Percentiles rank a stretch among this genome's conserved stretches.
Evolutionary conservation across 2,329 filamentous ascomycete species (phyloP).

Genomic region (Fusarium sp.): DNA sequence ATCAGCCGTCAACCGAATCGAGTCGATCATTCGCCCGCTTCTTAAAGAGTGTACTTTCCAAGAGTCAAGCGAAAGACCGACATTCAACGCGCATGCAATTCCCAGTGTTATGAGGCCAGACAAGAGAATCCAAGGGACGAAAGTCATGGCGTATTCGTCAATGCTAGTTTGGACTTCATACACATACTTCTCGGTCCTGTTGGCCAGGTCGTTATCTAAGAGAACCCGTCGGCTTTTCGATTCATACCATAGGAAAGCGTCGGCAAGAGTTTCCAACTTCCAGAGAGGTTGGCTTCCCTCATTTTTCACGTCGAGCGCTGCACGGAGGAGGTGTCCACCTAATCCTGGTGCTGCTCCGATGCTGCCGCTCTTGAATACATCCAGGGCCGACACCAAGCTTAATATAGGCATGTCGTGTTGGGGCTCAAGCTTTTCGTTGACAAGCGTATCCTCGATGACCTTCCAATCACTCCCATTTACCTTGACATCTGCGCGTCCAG

Average conservation of each 20-base stretch:
- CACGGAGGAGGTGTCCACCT: constrained; percentile 22
- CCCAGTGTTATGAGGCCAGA: constrained; percentile 25
- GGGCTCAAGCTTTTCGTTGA: not conserved
- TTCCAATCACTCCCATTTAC: constrained; percentile 22
- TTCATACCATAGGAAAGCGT: constrained; percentile 38
- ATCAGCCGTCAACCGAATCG: constrained; percentile 35
- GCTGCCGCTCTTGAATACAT: not conserved
- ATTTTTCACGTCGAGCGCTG: not conserved
- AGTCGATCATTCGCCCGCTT: constrained; percentile 20
- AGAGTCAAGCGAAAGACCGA: constrained; percentile 29
- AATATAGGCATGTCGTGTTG: not conserved
- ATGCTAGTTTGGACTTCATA: constrained; percentile 10
- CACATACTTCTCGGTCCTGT: not conserved
- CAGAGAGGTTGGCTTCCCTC: constrained; percentile 10
- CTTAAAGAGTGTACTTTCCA: constrained; percentile 28
- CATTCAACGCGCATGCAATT: constrained; percentile 21
- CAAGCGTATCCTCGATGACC: not conserved
- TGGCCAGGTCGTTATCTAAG: not conserved
- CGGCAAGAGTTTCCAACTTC: constrained; percentile 26
- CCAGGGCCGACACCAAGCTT: not conserved
- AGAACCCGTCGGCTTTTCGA: not conserved
- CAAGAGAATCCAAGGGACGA: constrained; percentile 37
- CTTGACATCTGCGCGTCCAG: constrained; percentile 17
- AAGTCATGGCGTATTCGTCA: constrained; percentile 33
- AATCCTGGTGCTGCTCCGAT: constrained; percentile 16